phyloP scores from a whole-genome alignment of 768 basidiomycete genomes.

The Tremella mesenterica region DNA sequence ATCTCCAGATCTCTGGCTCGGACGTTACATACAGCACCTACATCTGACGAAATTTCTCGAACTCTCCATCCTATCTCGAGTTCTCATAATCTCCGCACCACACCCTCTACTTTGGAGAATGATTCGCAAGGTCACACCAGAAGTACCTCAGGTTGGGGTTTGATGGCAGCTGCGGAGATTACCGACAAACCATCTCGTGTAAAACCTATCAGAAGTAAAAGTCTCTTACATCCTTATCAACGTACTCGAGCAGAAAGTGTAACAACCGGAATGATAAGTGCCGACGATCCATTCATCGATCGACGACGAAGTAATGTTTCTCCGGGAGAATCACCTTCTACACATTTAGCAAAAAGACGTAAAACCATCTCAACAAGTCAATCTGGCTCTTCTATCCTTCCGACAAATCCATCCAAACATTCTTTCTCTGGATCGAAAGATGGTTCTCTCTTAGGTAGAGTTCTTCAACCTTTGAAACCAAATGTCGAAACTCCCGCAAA shows the following conservation, averaged over 20 bases:
- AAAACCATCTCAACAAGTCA: neutral
- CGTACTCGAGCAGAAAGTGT: neutral
- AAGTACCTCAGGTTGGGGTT: neutral
- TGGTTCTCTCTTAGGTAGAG: too few species aligned
- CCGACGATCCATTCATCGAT: conserved; percentile 3
- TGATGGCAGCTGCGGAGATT: neutral
- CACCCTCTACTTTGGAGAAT: neutral
- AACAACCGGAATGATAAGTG: neutral
- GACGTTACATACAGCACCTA: neutral
- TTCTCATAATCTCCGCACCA: too few species aligned
- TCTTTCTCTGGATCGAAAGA: neutral
- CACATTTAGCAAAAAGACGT: neutral
- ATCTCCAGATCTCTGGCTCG: too few species aligned
- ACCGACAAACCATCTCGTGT: neutral
- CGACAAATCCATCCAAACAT: neutral
- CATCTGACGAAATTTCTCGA: too few species aligned
- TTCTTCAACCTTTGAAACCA: neutral
- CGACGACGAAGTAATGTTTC: neutral
- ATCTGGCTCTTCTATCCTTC: neutral
- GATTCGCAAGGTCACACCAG: neutral
- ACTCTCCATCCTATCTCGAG: too few species aligned
- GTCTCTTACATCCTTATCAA: neutral
- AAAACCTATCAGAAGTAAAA: neutral
- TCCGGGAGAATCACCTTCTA: neutral
- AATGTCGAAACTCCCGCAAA: neutral